These are phyloP conservation scores for Viola odorata DNA, from an alignment of 345 rosid species.

Conservation along the genomic window DNA sequence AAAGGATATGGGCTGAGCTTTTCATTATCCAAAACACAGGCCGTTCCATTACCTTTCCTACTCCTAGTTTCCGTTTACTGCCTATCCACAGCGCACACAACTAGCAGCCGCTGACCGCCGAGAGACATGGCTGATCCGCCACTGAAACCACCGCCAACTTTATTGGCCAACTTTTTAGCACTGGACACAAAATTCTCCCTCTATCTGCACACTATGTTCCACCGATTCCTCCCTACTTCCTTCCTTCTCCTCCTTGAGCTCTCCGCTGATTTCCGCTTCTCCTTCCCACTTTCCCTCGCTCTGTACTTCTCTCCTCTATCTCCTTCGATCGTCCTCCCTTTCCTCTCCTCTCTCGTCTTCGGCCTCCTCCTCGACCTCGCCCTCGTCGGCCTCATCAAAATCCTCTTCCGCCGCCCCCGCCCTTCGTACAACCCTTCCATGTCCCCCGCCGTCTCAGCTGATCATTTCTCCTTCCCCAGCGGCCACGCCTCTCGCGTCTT, in stretches of 20 bases:
- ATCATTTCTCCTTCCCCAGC: conserved; percentile 83
- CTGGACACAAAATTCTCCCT: conserved; percentile 48
- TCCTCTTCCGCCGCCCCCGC: conserved; percentile 74
- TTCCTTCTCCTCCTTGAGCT: conserved; percentile 60
- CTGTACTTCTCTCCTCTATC: conserved; percentile 42
- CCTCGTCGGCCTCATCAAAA: conserved; percentile 60
- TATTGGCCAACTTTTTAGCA: conserved; percentile 17
- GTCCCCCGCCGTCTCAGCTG: conserved; percentile 65
- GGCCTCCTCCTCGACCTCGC: conserved; percentile 81
- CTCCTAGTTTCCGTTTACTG: neutral
- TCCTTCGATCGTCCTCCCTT: conserved; percentile 31
- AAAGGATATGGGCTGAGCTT: neutral
- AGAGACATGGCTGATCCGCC: neutral
- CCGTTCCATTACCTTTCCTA: neutral
- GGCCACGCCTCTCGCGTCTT: conserved; percentile 90
- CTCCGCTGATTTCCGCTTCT: conserved; percentile 80
- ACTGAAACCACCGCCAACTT: neutral
- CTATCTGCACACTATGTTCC: conserved; percentile 41
- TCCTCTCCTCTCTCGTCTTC: conserved; percentile 51
- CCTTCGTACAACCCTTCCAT: conserved; percentile 79
- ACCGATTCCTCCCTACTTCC: conserved; percentile 42
- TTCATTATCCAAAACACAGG: neutral
- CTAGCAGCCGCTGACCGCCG: neutral
- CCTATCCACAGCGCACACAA: neutral
- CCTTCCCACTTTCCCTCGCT: conserved; percentile 66